A percentile compares a stretch with the other conserved stretches of the same genome.
These are phyloP conservation scores for Aspergillus sclerotiicarbonarius DNA, from an alignment of 495 filamentous ascomycete species.

Conservation along the genomic window DNA sequence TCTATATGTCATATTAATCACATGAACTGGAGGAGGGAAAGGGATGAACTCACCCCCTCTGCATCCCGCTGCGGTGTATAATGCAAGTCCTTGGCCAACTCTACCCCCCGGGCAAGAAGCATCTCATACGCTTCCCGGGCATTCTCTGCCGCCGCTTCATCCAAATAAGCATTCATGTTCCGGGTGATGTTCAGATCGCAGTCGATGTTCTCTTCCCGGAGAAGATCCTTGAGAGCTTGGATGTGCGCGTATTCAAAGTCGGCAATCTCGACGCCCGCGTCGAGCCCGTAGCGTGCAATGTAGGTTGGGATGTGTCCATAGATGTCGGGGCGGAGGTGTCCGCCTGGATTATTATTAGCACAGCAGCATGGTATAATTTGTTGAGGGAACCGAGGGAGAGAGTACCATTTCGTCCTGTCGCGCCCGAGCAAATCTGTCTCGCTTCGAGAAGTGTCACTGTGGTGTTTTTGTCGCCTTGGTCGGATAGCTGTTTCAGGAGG, in stretches of 20 bases:
- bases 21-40: neutral
- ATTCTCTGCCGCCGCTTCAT: slow-evolving; percentile 24
- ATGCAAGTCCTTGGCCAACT: slow-evolving; percentile 31
- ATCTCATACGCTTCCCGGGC: slow-evolving; percentile 27
- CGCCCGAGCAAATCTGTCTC: slow-evolving; percentile 42
- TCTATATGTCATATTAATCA: slow-evolving; percentile 14
- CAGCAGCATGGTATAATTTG: neutral
- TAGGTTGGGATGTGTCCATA: slow-evolving; percentile 29
- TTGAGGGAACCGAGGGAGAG: neutral
- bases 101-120: slow-evolving; percentile 20
- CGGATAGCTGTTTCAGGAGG: slow-evolving; percentile 40
- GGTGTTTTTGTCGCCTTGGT: slow-evolving; percentile 11
- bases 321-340: slow-evolving; percentile 38
- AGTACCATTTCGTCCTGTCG: slow-evolving; percentile 42
- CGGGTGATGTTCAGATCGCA: slow-evolving; percentile 43
- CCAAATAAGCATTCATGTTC: slow-evolving; percentile 33
- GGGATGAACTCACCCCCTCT: slow-evolving; percentile 22
- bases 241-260: slow-evolving; percentile 34
- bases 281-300: slow-evolving; percentile 28
- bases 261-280: slow-evolving; percentile 29
- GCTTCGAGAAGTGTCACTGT: slow-evolving; percentile 39
- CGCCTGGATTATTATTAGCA: slow-evolving; percentile 19
- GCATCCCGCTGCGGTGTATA: slow-evolving; percentile 24
- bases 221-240: slow-evolving; percentile 26
- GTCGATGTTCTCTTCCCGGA: slow-evolving; percentile 37